Conservation (phyloP, 129 eudicot species). For the Lactuca sativa region DNA sequence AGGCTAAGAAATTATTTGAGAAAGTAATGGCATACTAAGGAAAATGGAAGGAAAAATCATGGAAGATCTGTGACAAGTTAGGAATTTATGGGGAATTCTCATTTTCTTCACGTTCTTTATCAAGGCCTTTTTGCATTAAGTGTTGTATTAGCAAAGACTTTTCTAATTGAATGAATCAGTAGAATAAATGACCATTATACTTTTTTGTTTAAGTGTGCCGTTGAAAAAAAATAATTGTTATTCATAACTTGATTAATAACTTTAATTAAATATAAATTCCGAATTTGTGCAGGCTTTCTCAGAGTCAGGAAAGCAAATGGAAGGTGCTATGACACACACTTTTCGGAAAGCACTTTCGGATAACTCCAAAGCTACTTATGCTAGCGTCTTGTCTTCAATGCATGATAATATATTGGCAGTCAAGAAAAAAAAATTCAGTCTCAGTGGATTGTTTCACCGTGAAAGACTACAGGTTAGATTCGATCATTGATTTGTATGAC, state of each 20-base stretch:
- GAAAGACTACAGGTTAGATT: slow-evolving; percentile 48
- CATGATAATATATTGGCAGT: no score
- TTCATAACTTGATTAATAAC: no score
- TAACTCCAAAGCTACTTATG: slow-evolving; percentile 34
- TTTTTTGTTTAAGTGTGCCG: no score
- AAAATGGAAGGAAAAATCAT: neutral
- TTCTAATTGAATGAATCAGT: no score
- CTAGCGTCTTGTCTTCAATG: no score
- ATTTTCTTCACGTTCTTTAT: neutral
- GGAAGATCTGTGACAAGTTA: neutral
- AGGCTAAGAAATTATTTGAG: neutral
- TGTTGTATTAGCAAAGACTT: no score
- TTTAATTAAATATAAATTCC: no score
- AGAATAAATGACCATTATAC: no score
- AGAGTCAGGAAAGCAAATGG: slow-evolving; percentile 50
- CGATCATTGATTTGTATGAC: neutral
- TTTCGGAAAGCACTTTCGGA: slow-evolving; percentile 51
- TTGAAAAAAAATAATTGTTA: no score
- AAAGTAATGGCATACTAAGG: neutral
- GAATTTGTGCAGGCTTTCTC: slow-evolving; percentile 26
- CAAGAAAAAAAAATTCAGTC: no score
- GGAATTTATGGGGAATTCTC: neutral
- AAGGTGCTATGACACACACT: slow-evolving; percentile 76
- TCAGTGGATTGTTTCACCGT: slow-evolving; percentile 46
- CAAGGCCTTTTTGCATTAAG: neutral